Evolutionary conservation across 2,329 filamentous ascomycete genomes (phyloP).

Genomic region (Penicillium sclerotigenum): DNA sequence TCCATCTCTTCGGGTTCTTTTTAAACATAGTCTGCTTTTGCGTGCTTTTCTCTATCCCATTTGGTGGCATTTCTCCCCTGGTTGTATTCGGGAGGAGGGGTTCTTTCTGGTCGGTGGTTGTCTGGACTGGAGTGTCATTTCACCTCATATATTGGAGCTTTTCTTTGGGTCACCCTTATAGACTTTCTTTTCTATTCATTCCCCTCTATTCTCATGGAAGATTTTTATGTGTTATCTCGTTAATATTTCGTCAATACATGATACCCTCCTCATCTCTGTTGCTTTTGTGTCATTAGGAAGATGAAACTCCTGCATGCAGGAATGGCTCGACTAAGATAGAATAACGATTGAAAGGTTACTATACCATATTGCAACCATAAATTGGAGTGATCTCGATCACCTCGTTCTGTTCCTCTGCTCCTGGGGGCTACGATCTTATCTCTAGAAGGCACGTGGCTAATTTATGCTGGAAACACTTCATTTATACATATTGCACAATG

Average conservation of each 20-base stretch:
- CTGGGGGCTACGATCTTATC: neutral
- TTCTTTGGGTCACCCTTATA: slow-evolving; percentile 14
- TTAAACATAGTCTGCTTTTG: neutral
- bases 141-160: slow-evolving; percentile 1
- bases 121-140: slow-evolving; percentile 4
- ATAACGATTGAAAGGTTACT: neutral
- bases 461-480: neutral
- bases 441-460: neutral
- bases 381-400: neutral
- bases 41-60: neutral
- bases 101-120: neutral
- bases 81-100: neutral
- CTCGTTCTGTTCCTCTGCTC: neutral
- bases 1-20: slow-evolving; percentile 4
- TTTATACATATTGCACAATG: neutral
- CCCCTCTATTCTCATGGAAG: neutral
- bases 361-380: neutral
- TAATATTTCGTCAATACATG: neutral
- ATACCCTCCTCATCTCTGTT: neutral
- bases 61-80: neutral
- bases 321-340: neutral
- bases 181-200: slow-evolving; percentile 13
- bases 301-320: neutral
- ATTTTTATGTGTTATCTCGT: neutral
- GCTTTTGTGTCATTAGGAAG: neutral